These are phyloP conservation scores for Tylopilus rubrobrunneus DNA, from an alignment of 768 basidiomycete species.

Conservation along the genomic window DNA sequence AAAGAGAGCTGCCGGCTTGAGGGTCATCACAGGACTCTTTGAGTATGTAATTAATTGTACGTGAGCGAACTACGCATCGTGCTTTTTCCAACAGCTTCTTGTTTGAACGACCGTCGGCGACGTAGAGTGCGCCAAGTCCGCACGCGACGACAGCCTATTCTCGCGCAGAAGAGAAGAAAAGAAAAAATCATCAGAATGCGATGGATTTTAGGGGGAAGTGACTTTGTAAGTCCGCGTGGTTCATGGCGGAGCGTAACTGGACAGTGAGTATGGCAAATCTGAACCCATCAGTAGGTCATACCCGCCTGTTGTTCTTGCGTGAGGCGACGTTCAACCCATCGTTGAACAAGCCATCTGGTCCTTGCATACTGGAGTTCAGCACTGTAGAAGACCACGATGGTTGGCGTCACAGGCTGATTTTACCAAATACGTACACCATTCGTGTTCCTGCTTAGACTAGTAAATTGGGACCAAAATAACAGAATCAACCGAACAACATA, in stretches of 20 bases:
- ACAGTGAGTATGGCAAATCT: not conserved
- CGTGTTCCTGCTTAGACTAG: slow-evolving; percentile 16
- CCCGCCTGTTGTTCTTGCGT: slow-evolving; percentile 28
- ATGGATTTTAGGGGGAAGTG: not conserved
- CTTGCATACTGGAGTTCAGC: slow-evolving; percentile 27
- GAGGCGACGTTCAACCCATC: slow-evolving; percentile 23
- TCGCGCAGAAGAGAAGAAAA: not conserved
- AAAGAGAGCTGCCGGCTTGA: slow-evolving; percentile 34
- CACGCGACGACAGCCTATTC: slow-evolving; percentile 51
- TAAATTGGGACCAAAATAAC: not conserved
- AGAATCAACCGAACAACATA: slow-evolving; percentile 5
- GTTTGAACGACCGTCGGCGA: slow-evolving; percentile 34
- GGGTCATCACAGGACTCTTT: slow-evolving; percentile 53
- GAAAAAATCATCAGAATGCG: not conserved
- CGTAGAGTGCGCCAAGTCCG: slow-evolving; percentile 45
- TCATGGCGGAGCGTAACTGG: slow-evolving; percentile 19
- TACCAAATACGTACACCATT: slow-evolving; percentile 25
- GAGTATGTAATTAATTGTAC: slow-evolving; percentile 37
- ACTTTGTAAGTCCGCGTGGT: slow-evolving; percentile 62
- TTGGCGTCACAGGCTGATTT: not conserved
- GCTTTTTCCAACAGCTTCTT: slow-evolving; percentile 41
- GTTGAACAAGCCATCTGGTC: slow-evolving; percentile 29
- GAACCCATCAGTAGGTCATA: not conserved
- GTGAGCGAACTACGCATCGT: slow-evolving; percentile 37
- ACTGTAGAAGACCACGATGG: slow-evolving; percentile 13